Base-by-base conservation (phyloP, 164 flowering plant species). In the Houttuynia cordata region DNA sequence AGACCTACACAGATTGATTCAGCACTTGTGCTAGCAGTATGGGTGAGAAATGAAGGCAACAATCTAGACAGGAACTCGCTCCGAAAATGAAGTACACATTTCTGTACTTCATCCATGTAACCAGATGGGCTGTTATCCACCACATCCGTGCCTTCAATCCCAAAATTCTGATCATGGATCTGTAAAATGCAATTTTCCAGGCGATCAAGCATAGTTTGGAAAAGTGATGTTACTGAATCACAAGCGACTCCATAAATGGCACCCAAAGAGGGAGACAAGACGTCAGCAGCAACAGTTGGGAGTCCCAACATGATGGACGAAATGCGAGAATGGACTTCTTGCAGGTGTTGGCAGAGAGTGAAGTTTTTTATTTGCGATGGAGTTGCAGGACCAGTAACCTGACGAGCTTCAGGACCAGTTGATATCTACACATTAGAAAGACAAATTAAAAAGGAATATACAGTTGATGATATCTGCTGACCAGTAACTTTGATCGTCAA, bases 31-130 rank as follows among this genome's bases (percentile, higher is more conserved):
- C 81, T 61, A 21, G 64, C 25, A 7, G 81, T 59, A 56, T 68
- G 74, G 61, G 80, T 64, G 37, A 83, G 70, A 56, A 83, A 74
- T 21, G 71, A 73, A 60, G 96, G 88, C 65, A 90, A 68, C 60
- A 90, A 69, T 64, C 82, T 80, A 18, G 86, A 77, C 30, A 93
- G 79, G 67, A 93, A 93, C 70, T 90, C 95, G 40, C 74, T 66
- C 8, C 92, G 88, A 67, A 93, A 90, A 69, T 83, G 99, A 58
- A 77, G 72, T 53, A 90, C 78, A 66, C 73, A 75, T 71, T 83
- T 86, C 63, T 93, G 97, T 69, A 93, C 60, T 69, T 93, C 97
- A 64, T 93, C 99, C 97, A 93, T 87, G 83, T 90, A 88, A 10
- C 91, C 80, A 4, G 99, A 93, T 49, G 91, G 74, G 70, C 79